phyloP scores from a whole-genome alignment of 1,139 yeast species.

The Schizosaccharomyces versatilis region DNA sequence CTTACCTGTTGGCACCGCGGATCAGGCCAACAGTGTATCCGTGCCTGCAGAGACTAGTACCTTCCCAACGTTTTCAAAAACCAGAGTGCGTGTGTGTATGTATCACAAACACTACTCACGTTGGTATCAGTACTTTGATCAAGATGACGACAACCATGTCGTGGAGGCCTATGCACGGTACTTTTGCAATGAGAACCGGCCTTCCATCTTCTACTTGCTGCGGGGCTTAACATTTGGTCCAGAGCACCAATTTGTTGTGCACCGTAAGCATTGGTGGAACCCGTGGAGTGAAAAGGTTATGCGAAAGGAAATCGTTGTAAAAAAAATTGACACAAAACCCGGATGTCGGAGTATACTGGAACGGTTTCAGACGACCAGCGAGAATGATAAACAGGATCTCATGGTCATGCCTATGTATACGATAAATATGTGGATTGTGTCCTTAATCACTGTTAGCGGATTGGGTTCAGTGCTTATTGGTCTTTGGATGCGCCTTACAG shows the following conservation, averaged over 20 bases:
- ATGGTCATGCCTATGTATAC: not conserved
- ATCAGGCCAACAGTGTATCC: too few species aligned
- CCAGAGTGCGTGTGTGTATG: not conserved
- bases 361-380: not conserved
- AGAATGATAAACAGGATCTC: not conserved
- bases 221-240: not conserved
- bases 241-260: not conserved
- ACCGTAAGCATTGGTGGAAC: constrained; percentile 1
- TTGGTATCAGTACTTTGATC: not conserved
- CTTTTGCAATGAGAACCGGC: constrained; percentile 1
- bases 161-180: not conserved
- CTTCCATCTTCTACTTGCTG: not conserved
- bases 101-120: not conserved
- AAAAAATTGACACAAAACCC: not conserved
- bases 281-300: not conserved
- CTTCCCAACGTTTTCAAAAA: too few species aligned
- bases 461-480: not conserved
- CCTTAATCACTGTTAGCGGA: not conserved
- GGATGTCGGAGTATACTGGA: not conserved
- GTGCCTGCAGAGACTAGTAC: too few species aligned
- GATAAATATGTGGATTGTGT: not conserved
- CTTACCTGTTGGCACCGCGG: too few species aligned
- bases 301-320: not conserved
- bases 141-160: not conserved
- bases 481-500: constrained; percentile 1